Evolutionary conservation across 257 asterid species (phyloP).

Genomic region (Gentiana dahurica): DNA sequence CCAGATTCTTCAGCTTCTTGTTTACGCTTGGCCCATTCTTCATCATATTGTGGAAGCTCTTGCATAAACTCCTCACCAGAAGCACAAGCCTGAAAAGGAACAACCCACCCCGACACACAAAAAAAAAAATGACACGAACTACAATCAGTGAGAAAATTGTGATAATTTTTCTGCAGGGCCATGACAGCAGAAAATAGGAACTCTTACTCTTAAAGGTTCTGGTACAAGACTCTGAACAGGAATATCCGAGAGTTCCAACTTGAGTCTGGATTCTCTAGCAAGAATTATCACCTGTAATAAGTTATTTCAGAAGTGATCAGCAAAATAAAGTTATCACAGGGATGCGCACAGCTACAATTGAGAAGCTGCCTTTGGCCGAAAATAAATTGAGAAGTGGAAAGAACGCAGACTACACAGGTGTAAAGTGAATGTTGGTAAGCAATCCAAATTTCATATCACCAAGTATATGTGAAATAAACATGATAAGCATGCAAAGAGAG

Average conservation of each 20-base stretch:
- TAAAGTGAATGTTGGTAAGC: background rate
- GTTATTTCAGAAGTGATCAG: constrained; percentile 7
- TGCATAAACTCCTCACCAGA: constrained; percentile 72
- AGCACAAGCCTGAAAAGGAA: constrained; percentile 43
- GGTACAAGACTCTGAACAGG: constrained; percentile 85
- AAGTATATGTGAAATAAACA: background rate
- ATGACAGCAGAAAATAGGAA: constrained; percentile 1
- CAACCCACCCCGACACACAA: constrained; percentile 7
- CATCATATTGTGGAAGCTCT: constrained; percentile 67
- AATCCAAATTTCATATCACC: background rate
- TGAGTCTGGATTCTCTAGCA: constrained; percentile 87
- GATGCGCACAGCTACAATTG: background rate
- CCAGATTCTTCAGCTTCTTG: constrained; percentile 80
- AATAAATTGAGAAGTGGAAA: background rate
- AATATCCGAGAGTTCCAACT: constrained; percentile 79
- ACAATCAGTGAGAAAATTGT: background rate
- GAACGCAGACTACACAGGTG: background rate
- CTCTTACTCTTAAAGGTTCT: constrained; percentile 56
- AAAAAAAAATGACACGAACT: background rate
- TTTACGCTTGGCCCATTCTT: constrained; percentile 54
- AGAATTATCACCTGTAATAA: constrained; percentile 81
- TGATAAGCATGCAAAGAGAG: background rate
- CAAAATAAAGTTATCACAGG: background rate
- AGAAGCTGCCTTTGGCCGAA: background rate
- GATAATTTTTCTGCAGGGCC: background rate